phyloP scores from a whole-genome alignment of 2,329 filamentous ascomycete genomes.

The Penicillium italicum region DNA sequence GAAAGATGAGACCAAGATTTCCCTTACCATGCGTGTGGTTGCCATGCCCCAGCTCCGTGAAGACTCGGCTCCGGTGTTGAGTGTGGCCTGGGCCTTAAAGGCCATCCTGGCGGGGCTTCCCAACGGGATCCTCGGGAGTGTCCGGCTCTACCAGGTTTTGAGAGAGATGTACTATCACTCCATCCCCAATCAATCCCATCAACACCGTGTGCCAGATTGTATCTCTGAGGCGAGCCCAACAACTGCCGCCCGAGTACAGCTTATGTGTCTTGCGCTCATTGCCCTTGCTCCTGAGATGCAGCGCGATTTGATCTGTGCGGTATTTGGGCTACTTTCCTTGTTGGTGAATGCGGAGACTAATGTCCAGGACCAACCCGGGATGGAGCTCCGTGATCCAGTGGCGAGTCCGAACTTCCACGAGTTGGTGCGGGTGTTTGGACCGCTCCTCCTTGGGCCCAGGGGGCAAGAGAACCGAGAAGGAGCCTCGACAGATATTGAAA shows the following conservation, averaged over 20 bases:
- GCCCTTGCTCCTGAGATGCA: constrained; percentile 39
- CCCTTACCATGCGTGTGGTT: constrained; percentile 34
- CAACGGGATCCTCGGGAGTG: constrained; percentile 39
- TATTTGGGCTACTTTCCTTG: constrained; percentile 38
- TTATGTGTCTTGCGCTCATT: constrained; percentile 39
- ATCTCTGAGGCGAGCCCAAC: constrained; percentile 19
- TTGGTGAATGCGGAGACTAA: constrained; percentile 28
- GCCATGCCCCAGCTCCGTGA: constrained; percentile 28
- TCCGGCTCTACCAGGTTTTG: constrained; percentile 32
- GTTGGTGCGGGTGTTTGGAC: constrained; percentile 34
- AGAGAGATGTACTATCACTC: constrained; percentile 28
- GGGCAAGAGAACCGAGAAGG: constrained; percentile 10
- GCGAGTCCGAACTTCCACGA: constrained; percentile 25
- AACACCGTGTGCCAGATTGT: constrained; percentile 18
- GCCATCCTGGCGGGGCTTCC: constrained; percentile 38
- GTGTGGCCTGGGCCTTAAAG: constrained; percentile 36
- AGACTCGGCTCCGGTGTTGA: constrained; percentile 26
- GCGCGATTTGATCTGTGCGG: constrained; percentile 40
- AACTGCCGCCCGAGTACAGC: constrained; percentile 26
- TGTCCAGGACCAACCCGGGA: constrained; percentile 14
- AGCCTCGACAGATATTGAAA: constrained; percentile 15
- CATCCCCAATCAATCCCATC: constrained; percentile 12
- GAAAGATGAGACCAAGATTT: constrained; percentile 32
- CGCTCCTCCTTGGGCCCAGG: constrained; percentile 28
- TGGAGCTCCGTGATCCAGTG: constrained; percentile 16